Conservation (phyloP, 257 asterid species). For the Solanum pinnatisectum region DNA sequence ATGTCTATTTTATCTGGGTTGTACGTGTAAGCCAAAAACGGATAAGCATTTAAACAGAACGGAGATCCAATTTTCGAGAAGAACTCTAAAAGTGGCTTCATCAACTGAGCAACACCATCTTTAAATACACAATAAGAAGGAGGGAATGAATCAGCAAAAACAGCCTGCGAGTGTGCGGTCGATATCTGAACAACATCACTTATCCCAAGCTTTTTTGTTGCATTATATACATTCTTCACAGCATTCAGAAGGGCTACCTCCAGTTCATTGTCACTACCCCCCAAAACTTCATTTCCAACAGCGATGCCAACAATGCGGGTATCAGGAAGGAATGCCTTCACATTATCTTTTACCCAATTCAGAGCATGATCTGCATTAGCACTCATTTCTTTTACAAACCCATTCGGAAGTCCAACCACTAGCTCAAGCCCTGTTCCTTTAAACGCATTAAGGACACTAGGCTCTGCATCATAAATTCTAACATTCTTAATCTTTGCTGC, state of each 20-base stretch:
- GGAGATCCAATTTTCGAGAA: constrained; percentile 72
- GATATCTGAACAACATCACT: constrained; percentile 55
- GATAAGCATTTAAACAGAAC: constrained; percentile 86
- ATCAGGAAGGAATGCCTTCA: constrained; percentile 72
- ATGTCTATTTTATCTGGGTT: constrained; percentile 55
- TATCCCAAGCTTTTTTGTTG: constrained; percentile 53
- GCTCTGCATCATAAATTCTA: constrained; percentile 76
- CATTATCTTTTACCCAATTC: constrained; percentile 85
- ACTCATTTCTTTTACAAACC: constrained; percentile 55
- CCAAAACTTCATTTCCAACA: constrained; percentile 80
- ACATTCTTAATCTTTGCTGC: constrained; percentile 89
- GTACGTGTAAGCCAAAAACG: constrained; percentile 78
- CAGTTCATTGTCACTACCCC: constrained; percentile 38
- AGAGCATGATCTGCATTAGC: constrained; percentile 58
- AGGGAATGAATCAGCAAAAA: constrained; percentile 68
- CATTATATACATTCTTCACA: constrained; percentile 62
- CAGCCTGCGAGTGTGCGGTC: constrained; percentile 79
- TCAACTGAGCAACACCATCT: constrained; percentile 50
- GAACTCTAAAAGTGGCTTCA: constrained; percentile 89
- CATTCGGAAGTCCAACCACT: constrained; percentile 81
- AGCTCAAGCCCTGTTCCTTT: constrained; percentile 83
- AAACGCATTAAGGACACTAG: constrained; percentile 70
- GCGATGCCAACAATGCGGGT: constrained; percentile 80
- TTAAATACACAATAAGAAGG: constrained; percentile 79
- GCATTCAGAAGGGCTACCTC: constrained; percentile 56